These are phyloP conservation scores for Trichophyton benhamiae DNA, from an alignment of 2,329 filamentous ascomycete species.

Conservation along the genomic window DNA sequence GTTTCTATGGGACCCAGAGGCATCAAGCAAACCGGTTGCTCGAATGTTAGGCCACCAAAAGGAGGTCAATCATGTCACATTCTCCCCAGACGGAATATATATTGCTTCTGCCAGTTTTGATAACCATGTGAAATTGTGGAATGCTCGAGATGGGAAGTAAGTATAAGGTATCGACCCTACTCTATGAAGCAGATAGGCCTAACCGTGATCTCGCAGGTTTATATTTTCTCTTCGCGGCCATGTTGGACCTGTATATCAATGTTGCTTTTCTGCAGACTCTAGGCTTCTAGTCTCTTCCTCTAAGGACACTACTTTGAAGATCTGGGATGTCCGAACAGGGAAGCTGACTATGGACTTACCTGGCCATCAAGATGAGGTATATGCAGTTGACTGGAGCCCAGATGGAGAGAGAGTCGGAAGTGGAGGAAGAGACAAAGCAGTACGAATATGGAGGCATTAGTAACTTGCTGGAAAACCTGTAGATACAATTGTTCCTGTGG, in stretches of 20 bases:
- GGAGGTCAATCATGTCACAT: conserved; percentile 88
- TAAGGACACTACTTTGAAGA: conserved; percentile 87
- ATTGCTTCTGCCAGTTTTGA: conserved; percentile 85
- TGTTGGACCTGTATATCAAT: conserved; percentile 83
- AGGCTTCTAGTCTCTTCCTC: conserved; percentile 75
- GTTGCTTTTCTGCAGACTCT: conserved; percentile 83
- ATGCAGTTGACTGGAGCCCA: conserved; percentile 87
- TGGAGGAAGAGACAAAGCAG: conserved; percentile 79
- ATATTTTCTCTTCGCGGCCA: conserved; percentile 80
- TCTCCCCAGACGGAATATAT: conserved; percentile 76
- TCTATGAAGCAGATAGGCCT: conserved; percentile 93
- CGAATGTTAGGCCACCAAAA: conserved; percentile 90
- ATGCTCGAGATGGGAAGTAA: conserved; percentile 54
- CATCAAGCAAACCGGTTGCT: conserved; percentile 71
- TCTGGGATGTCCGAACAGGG: conserved; percentile 79
- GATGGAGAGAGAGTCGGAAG: conserved; percentile 82
- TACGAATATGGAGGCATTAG: conserved; percentile 52
- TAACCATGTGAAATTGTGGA: conserved; percentile 90
- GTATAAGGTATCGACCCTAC: conserved; percentile 55
- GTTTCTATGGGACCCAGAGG: conserved; percentile 81
- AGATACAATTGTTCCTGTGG: too few species aligned
- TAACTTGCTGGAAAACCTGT: too few species aligned
- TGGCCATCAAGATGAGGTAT: conserved; percentile 85
- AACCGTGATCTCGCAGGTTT: conserved; percentile 59
- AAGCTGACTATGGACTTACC: conserved; percentile 75